A percentile compares a stretch with the other conserved stretches of the same genome.
Evolutionary conservation across 208 protist species (phyloP).

Genomic region (Wallacemonas sp.): DNA sequence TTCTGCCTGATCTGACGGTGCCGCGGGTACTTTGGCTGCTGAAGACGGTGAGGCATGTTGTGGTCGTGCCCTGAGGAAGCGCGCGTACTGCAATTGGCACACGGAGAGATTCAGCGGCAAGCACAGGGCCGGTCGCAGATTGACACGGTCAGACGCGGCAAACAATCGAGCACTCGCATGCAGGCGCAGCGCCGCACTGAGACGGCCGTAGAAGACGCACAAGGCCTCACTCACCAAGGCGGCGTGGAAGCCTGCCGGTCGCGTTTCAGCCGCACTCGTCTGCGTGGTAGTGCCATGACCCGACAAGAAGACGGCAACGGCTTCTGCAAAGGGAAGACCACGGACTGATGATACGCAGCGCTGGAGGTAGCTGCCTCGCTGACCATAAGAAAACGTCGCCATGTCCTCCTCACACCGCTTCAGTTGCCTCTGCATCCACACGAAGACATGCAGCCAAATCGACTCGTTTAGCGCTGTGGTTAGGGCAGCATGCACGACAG

Average conservation of each 20-base stretch:
- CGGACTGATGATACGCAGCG: no score
- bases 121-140: background rate
- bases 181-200: background rate
- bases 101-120: background rate
- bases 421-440: background rate
- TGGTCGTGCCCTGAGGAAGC: background rate
- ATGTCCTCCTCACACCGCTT: no score
- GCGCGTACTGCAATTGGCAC: background rate
- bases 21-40: no score
- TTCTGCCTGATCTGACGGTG: no score
- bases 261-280: no score
- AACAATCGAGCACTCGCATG: background rate
- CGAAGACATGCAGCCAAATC: background rate
- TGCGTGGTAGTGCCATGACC: no score
- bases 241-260: background rate
- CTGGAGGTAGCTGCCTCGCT: no score
- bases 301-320: no score
- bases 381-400: no score
- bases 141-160: background rate
- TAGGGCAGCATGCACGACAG: constrained; percentile 2
- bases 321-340: no score
- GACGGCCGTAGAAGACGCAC: background rate
- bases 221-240: background rate
- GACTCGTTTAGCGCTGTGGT: constrained; percentile 7
- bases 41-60: background rate